phyloP scores from a whole-genome alignment of 345 rosid species.

The Salix udensis region DNA sequence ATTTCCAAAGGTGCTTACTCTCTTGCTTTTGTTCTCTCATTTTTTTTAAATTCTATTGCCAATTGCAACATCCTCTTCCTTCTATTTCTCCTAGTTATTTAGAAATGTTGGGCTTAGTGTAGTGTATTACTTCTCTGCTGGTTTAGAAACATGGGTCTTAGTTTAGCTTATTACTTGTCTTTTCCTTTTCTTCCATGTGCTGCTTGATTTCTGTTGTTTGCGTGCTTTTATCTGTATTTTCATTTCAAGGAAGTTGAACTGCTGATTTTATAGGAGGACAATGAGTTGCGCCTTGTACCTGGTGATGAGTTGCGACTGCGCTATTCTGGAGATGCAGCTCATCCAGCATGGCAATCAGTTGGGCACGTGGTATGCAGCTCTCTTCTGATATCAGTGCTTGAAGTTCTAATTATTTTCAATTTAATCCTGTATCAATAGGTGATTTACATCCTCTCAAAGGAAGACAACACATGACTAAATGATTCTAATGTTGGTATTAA shows the following conservation, averaged over 20 bases:
- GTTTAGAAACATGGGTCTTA: background rate
- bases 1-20: conserved; percentile 75
- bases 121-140: background rate
- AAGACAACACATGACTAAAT: background rate
- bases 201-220: background rate
- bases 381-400: background rate
- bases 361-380: conserved; percentile 85
- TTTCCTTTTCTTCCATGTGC: background rate
- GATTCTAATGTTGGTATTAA: background rate
- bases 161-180: background rate
- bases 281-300: conserved; percentile 92
- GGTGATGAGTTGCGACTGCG: conserved; percentile 96
- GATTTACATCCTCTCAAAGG: background rate
- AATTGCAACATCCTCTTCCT: background rate
- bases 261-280: conserved; percentile 70
- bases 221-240: conserved; percentile 4
- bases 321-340: conserved; percentile 95
- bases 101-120: background rate
- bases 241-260: conserved; percentile 17
- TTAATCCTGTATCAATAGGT: background rate
- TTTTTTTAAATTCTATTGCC: conserved; percentile 1
- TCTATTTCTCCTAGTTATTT: background rate
- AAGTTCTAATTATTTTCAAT: background rate
- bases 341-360: conserved; percentile 99
- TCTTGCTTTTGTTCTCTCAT: background rate